These are phyloP conservation scores for Picochlorum sp. DNA, from an alignment of 139 green algal species.

Conservation along the genomic window DNA sequence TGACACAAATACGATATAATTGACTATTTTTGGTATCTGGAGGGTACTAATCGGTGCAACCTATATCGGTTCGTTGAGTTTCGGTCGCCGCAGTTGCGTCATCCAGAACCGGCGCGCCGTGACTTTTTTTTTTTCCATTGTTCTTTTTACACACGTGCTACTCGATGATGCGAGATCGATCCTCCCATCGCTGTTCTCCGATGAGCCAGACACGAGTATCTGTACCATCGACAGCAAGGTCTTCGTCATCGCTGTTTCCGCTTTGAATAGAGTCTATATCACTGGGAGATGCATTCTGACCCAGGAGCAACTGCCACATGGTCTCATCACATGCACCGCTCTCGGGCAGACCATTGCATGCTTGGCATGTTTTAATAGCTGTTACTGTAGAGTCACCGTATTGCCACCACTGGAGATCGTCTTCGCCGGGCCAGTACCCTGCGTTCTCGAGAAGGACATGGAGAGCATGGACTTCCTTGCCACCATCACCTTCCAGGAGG, in stretches of 20 bases:
- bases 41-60: too few species aligned
- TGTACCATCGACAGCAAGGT: constrained; percentile 30
- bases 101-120: background rate
- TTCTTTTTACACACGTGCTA: background rate
- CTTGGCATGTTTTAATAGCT: constrained; percentile 57
- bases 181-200: constrained; percentile 70
- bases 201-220: constrained; percentile 56
- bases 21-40: too few species aligned
- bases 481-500: constrained; percentile 53
- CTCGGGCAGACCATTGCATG: constrained; percentile 49
- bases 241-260: constrained; percentile 46
- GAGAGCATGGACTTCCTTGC: constrained; percentile 45
- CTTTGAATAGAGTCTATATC: constrained; percentile 32
- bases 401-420: constrained; percentile 56
- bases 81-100: too few species aligned
- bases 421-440: constrained; percentile 44
- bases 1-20: too few species aligned
- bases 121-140: background rate
- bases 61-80: too few species aligned
- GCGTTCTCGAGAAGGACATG: constrained; percentile 33
- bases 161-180: background rate
- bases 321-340: constrained; percentile 52
- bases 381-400: constrained; percentile 42
- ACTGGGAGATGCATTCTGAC: constrained; percentile 32
- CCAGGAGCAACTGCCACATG: constrained; percentile 60